These are phyloP conservation scores for Penicillium frequentans DNA, from an alignment of 2,329 filamentous ascomycete species.

Conservation along the genomic window DNA sequence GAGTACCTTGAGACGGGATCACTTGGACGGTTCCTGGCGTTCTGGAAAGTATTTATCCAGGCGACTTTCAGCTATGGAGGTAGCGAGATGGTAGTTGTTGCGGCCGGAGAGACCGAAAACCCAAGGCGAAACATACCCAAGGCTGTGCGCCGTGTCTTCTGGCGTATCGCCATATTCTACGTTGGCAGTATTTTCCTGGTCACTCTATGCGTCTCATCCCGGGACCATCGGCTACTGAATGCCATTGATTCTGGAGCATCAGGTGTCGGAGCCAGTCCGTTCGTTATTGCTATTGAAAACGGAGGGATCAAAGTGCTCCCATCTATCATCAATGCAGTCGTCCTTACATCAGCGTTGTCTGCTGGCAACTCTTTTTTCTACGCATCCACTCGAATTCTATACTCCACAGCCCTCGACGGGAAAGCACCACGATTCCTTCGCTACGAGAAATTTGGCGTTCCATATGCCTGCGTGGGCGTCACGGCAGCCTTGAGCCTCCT, in stretches of 20 bases:
- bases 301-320: constrained; percentile 62
- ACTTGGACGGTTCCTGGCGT: constrained; percentile 46
- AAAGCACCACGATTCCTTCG: constrained; percentile 52
- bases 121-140: constrained; percentile 53
- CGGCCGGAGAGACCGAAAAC: constrained; percentile 51
- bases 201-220: constrained; percentile 41
- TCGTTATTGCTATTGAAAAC: constrained; percentile 64
- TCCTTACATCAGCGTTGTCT: constrained; percentile 65
- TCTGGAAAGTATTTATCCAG: constrained; percentile 33
- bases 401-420: constrained; percentile 64
- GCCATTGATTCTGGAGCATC: constrained; percentile 36
- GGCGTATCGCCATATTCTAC: constrained; percentile 56
- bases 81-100: constrained; percentile 48
- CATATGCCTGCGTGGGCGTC: constrained; percentile 65
- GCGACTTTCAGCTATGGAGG: constrained; percentile 36
- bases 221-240: constrained; percentile 47
- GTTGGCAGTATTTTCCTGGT: constrained; percentile 56
- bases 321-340: constrained; percentile 67
- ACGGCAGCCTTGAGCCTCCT: constrained; percentile 67
- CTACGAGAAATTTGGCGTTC: constrained; percentile 61
- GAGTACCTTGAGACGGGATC: constrained; percentile 40
- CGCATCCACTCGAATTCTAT: constrained; percentile 63
- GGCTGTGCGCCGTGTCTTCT: constrained; percentile 54
- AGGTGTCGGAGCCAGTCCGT: constrained; percentile 54
- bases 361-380: constrained; percentile 66